These are phyloP conservation scores for Stachybotrys elegans DNA, from an alignment of 2,329 filamentous ascomycete species.

Conservation along the genomic window DNA sequence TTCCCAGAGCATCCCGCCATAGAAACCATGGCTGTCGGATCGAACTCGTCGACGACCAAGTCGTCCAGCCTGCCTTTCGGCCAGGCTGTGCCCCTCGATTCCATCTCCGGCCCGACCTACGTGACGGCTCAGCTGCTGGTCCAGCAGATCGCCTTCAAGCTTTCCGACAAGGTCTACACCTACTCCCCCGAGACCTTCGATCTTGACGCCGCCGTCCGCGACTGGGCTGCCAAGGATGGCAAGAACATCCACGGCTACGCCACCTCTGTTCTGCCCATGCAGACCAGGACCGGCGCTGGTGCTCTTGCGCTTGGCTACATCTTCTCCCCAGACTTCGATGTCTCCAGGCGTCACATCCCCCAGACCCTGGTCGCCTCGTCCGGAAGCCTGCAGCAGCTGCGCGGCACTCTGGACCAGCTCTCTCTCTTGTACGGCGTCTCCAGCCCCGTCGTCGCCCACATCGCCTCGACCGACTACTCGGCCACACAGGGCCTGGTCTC, in stretches of 20 bases:
- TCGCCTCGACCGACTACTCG: constrained; percentile 85
- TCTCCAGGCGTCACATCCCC: constrained; percentile 84
- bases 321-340: constrained; percentile 94
- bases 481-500: constrained; percentile 66
- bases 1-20: too few species aligned
- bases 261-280: constrained; percentile 72
- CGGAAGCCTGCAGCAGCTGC: constrained; percentile 73
- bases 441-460: constrained; percentile 87
- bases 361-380: constrained; percentile 88
- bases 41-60: too few species aligned
- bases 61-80: constrained; percentile 55
- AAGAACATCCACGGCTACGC: constrained; percentile 78
- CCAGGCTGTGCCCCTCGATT: constrained; percentile 46
- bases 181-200: constrained; percentile 94
- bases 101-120: constrained; percentile 84
- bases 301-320: constrained; percentile 92
- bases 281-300: constrained; percentile 85
- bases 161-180: constrained; percentile 96
- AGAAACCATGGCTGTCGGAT: too few species aligned
- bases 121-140: constrained; percentile 88
- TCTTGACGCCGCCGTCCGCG: constrained; percentile 74
- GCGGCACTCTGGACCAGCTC: constrained; percentile 83
- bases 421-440: constrained; percentile 86
- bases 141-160: constrained; percentile 90
- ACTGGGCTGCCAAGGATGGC: constrained; percentile 67